A percentile compares a stretch with the other conserved stretches of the same genome.
These are phyloP conservation scores for Magnaporthales sp. DNA, from an alignment of 2,329 filamentous ascomycete genomes.

Conservation along the genomic window DNA sequence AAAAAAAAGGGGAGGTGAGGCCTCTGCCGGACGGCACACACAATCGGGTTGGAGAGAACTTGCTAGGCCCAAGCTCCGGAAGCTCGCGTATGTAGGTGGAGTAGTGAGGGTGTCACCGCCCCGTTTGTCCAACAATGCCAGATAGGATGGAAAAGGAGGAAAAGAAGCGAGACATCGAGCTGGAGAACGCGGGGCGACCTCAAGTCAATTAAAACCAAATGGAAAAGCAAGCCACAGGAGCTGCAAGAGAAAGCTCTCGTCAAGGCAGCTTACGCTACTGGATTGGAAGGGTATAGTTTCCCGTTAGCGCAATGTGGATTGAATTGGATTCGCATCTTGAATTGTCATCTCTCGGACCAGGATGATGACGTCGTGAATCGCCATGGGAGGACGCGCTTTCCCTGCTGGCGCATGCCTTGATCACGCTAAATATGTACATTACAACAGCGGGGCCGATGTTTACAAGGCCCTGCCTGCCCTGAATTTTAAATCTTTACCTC, in stretches of 20 bases:
- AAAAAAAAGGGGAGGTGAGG: neutral
- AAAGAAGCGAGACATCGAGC: neutral
- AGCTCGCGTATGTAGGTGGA: neutral
- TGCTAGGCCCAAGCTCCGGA: neutral
- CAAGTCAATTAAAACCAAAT: neutral
- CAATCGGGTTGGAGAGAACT: neutral
- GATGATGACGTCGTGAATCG: neutral
- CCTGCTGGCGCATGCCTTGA: neutral
- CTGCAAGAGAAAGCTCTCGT: neutral
- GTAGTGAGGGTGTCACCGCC: neutral
- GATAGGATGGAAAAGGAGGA: neutral
- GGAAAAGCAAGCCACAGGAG: neutral
- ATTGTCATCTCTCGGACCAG: neutral
- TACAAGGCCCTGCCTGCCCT: neutral
- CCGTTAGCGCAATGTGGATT: neutral
- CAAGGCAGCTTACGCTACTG: neutral
- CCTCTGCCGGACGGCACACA: neutral
- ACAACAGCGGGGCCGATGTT: neutral
- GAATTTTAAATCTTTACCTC: neutral
- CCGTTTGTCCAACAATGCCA: neutral
- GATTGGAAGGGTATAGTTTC: neutral
- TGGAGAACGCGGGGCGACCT: neutral
- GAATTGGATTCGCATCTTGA: neutral
- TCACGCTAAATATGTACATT: neutral
- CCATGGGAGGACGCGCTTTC: neutral